phyloP scores from a whole-genome alignment of 2,329 filamentous ascomycete species.

The Trichoderma brevicompactum region DNA sequence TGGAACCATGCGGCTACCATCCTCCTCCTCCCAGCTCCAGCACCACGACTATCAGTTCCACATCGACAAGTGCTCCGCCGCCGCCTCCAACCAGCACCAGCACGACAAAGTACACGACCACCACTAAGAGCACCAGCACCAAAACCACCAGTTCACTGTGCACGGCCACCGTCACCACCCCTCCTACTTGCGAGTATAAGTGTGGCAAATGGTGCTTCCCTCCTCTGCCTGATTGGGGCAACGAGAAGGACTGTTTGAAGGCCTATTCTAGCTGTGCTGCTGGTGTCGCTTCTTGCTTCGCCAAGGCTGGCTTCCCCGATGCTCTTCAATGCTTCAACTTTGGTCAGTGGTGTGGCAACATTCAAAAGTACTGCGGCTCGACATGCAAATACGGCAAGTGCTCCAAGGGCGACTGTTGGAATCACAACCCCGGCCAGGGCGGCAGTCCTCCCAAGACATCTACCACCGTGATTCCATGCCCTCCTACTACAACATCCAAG shows the following conservation, averaged over 20 bases:
- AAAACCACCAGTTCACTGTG: constrained; percentile 50
- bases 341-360: constrained; percentile 52
- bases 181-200: constrained; percentile 57
- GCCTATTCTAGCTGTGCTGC: constrained; percentile 52
- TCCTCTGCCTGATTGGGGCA: constrained; percentile 53
- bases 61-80: not conserved
- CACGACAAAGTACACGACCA: constrained; percentile 31
- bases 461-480: constrained; percentile 43
- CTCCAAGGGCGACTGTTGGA: constrained; percentile 51
- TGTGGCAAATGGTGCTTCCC: constrained; percentile 59
- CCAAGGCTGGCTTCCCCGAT: constrained; percentile 55
- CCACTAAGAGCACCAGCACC: constrained; percentile 36
- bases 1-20: constrained; percentile 52
- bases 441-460: constrained; percentile 39
- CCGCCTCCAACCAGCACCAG: not conserved
- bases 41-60: not conserved
- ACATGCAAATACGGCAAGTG: constrained; percentile 45
- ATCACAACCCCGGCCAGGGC: constrained; percentile 37
- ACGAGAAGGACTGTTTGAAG: constrained; percentile 47
- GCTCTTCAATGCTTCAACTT: constrained; percentile 57
- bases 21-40: constrained; percentile 34
- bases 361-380: constrained; percentile 50
- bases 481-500: constrained; percentile 37
- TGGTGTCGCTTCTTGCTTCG: constrained; percentile 57
- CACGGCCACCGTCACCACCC: constrained; percentile 51